phyloP scores from a whole-genome alignment of 306 rosid species.

The Mimosa pudica region DNA sequence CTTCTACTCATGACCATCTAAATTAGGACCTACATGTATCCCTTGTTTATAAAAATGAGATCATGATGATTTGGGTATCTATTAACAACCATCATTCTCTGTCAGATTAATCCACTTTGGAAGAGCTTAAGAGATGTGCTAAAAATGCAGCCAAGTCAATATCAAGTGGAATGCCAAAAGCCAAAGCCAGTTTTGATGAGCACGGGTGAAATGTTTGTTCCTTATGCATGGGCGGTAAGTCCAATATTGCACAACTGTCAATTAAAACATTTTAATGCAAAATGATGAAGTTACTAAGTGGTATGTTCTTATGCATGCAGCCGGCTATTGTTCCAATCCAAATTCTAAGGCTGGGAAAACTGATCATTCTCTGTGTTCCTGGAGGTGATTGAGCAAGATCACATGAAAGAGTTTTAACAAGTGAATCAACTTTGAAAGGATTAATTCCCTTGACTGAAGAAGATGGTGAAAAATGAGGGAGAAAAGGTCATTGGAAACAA shows the following conservation, averaged over 20 bases:
- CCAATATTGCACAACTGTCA: not conserved
- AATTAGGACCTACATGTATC: not conserved
- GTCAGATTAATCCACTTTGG: slow-evolving; percentile 65
- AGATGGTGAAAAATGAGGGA: too few relatives aligned
- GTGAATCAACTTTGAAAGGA: too few relatives aligned
- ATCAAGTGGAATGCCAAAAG: slow-evolving; percentile 71
- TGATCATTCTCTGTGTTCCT: slow-evolving; percentile 85
- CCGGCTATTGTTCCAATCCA: slow-evolving; percentile 89
- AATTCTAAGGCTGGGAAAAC: slow-evolving; percentile 76
- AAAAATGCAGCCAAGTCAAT: slow-evolving; percentile 55
- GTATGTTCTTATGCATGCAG: slow-evolving; percentile 44
- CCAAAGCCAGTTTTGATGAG: slow-evolving; percentile 77
- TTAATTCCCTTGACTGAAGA: too few relatives aligned
- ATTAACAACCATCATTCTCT: not conserved
- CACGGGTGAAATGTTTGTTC: slow-evolving; percentile 79
- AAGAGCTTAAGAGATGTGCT: slow-evolving; percentile 51
- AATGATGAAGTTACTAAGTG: not conserved
- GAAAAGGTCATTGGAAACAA: too few relatives aligned
- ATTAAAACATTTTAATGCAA: not conserved
- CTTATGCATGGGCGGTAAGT: slow-evolving; percentile 90
- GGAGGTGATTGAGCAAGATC: slow-evolving; percentile 53
- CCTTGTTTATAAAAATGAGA: not conserved
- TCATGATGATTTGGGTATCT: not conserved
- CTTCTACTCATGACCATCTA: too few relatives aligned
- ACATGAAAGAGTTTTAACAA: too few relatives aligned